Base-by-base conservation (phyloP, 2,329 filamentous ascomycete genomes). In the Curvularia lunata region DNA sequence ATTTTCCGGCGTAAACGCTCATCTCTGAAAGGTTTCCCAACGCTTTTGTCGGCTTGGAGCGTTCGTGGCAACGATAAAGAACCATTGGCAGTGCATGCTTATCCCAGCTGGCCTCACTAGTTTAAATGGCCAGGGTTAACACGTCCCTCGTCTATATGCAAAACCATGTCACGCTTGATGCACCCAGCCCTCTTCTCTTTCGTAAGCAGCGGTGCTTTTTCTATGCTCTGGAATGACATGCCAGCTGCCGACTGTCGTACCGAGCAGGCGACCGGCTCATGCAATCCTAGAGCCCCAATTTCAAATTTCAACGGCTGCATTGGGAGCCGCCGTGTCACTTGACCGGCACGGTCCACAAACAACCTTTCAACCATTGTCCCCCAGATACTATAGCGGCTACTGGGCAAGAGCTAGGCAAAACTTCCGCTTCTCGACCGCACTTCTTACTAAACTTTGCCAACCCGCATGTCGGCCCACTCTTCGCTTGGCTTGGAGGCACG, bases 401-500 rank as follows among this genome's bases (percentile, higher is more conserved):
- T 10, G 16, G 32, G 25, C 34, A 46, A 28, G 43, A 32, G 23
- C 18, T 52, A 10, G 21, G 30, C 25, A 30, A 5, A 51, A 16
- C 27, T 37, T 9, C 46, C 9, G 30, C 48, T 56, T 52, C 53
- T 56, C 41, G 40, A 52, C 48, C 37, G 28, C 28, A 45, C 10
- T 30, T 46, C 25, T 40, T 52, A 46, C 23, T 50, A 46, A 49
- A 27, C 47, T 16, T 49, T 49, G 4, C 10, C 25, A 18, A 23
- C 48, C 40, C 18, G 32, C 32, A 9, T 27, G 10, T 25, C 19
- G 18, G 25, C n/a, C 48, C 40, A 18, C 53, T 52, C 45, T 56
- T 56, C 27, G n/a, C 52, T 54, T 54, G 52, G 52, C 52, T 21
- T 10, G 7, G 28, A 30, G 48, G 34, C 49, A 53, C 49, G 37